These are phyloP conservation scores for Diaporthe sp. DNA, from an alignment of 2,329 filamentous ascomycete species.

Conservation along the genomic window DNA sequence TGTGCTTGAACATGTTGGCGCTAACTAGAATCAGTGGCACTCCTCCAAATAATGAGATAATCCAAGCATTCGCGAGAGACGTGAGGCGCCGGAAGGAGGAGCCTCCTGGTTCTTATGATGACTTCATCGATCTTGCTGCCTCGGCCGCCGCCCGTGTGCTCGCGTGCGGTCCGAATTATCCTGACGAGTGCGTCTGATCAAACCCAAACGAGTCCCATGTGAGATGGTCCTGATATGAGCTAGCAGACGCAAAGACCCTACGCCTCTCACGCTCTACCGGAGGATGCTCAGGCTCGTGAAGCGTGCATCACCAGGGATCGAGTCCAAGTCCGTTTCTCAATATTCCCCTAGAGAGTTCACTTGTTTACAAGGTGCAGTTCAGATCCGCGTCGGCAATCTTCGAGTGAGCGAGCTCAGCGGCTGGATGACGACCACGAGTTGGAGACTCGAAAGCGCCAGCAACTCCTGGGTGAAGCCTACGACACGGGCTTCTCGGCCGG, in stretches of 20 bases:
- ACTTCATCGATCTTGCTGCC: conserved; percentile 22
- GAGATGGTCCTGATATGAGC: not conserved
- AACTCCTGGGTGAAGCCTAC: conserved; percentile 15
- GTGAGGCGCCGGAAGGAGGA: conserved; percentile 10
- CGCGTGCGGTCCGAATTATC: not conserved
- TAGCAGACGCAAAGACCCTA: not conserved
- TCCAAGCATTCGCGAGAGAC: not conserved
- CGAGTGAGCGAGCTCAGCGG: not conserved
- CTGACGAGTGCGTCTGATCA: not conserved
- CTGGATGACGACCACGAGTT: not conserved
- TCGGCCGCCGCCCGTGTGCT: conserved; percentile 2
- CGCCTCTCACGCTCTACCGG: conserved; percentile 4
- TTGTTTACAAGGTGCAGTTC: not conserved
- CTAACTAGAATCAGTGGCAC: not conserved
- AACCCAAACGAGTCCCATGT: not conserved
- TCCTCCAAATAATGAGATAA: not conserved
- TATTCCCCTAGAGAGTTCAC: no score
- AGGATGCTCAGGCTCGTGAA: conserved; percentile 6
- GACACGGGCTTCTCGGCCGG: conserved; percentile 7
- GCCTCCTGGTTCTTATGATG: conserved; percentile 2
- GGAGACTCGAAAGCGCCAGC: not conserved
- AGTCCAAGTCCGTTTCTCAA: not conserved
- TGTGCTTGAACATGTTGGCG: not conserved
- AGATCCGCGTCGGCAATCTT: not conserved
- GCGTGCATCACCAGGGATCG: not conserved